Base-by-base conservation (phyloP, 2,329 filamentous ascomycete genomes). In the Aureobasidium uvarum region DNA sequence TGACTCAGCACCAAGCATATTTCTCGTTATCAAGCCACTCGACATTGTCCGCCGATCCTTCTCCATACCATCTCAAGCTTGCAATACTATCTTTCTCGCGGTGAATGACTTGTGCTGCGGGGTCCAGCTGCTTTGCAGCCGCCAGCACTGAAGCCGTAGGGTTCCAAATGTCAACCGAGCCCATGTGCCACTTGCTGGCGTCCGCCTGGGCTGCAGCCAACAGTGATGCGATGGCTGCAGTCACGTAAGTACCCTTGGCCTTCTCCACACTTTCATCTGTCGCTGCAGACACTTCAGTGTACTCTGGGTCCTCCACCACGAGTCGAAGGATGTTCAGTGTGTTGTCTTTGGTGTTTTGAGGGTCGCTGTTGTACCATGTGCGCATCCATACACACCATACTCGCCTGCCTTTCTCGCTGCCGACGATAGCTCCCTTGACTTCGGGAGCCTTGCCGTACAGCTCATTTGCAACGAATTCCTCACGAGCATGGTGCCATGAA, bases 81-180 rank as follows among this genome's bases (percentile, higher is more conserved):
- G 89, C 80, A 67, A 94, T 89, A 74, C 88, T 91, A 62, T 88
- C 83, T 58, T 76, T 78, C 64, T 92, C 85, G 39, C 90, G 79
- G 64, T 84, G 79, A 23, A 82, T 73, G 18, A 91, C 70, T 10
- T 80, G 81, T 2, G 79, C 76, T 31, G 71, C 73, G 45, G 80
- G 76, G 1, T 87, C 76, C 46, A 89, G 71, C 18, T 69, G 70
- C 69, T 73, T 71, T 13, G 77, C 79, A 48, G 78, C 81, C 33
- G 75, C 75, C 36, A 82, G 65, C 14, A 77, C 74, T 68, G 73
- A 74, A 74, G 84, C 79, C 4, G 83, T 84, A 0, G 93, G 92
- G 73, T 95, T 96, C 94, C 94, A 98, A 60, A 94, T 80, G 74
- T 92, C 84, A 3, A 96, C 85, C 52, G 85, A 82, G 46, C 82